Base-by-base conservation (phyloP, 208 protist species). In the Acanthamoeba royreba region DNA sequence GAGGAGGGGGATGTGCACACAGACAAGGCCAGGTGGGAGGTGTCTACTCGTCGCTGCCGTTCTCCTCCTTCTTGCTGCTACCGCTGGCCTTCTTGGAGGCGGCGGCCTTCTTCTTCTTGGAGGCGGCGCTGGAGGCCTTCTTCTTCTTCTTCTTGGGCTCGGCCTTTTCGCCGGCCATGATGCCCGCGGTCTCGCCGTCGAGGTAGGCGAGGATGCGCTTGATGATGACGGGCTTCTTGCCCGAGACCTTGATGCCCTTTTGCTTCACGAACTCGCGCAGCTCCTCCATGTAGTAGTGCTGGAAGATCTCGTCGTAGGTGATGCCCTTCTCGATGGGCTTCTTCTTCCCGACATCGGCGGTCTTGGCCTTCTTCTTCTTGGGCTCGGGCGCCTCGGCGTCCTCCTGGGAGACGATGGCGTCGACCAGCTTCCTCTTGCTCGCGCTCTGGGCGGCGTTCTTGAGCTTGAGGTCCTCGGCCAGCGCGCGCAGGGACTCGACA, bases 351-450 rank as follows among this genome's bases (percentile, higher is more conserved):
- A 53, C 49, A 43, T 61, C 79, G 9, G 22, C 22, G 17, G 66
- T 33, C 49, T 88, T 88, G 33, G 52, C 25, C 49, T 88, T 88
- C 79, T 88, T 88, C 35, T 88, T 88, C 79, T 88, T 88, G 11
- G 79, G 22, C 45, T 55, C 79, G 46, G 25, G 11, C 19, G 19
- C 9, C 17, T 63, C 79, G 49, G 43, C 79, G 25, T 88, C 49
- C 79, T 88, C 79, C 47, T 88, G 43, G 22, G 22, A 11, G 47
- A 88, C 11, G 49, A 88, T 53, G 79, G 79, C 79, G 9, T 88
- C 79, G 17, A 88, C 79, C 33, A 88, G 49, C 79, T 88, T 88
- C 49, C 79, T 88, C 79, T 88, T 88, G 79, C 79, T 88, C 19
- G 69, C 22, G 46, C 22, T 63, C 49, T 53, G 52, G 47, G 43